These are phyloP conservation scores for Phytopythium aichiense DNA, from an alignment of 352 stramenopile genomes.

Conservation along the genomic window DNA sequence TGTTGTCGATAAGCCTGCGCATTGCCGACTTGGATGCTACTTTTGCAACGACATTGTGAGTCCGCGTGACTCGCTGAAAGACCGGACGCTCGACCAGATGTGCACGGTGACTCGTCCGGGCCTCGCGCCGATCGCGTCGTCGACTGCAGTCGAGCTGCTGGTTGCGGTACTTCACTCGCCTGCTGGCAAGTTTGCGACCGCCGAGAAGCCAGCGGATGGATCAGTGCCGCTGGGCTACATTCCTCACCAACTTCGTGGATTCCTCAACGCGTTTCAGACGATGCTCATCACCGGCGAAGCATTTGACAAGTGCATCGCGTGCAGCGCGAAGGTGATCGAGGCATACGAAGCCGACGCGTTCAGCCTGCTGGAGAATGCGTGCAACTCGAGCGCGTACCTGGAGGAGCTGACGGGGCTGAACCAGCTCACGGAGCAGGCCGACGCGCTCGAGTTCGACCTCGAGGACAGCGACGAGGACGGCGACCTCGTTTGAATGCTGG, in stretches of 20 bases:
- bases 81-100: slow-evolving; percentile 99
- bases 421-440: slow-evolving; percentile 48
- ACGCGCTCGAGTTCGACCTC: slow-evolving; percentile 59
- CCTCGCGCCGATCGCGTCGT: slow-evolving; percentile 89
- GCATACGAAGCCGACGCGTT: slow-evolving; percentile 64
- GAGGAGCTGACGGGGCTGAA: slow-evolving; percentile 78
- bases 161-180: slow-evolving; percentile 95
- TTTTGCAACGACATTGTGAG: slow-evolving; percentile 99
- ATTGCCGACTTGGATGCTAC: slow-evolving; percentile 91
- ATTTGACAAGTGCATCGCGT: slow-evolving; percentile 97
- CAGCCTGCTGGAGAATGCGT: slow-evolving; percentile 52
- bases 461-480: slow-evolving; percentile 68
- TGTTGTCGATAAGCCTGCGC: slow-evolving; percentile 9
- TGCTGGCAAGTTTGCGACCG: slow-evolving; percentile 60
- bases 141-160: slow-evolving; percentile 95
- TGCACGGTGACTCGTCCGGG: slow-evolving; percentile 98
- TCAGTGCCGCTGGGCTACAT: slow-evolving; percentile 77
- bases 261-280: slow-evolving; percentile 89
- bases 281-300: slow-evolving; percentile 83
- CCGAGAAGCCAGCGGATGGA: slow-evolving; percentile 46
- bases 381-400: slow-evolving; percentile 66
- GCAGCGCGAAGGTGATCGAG: slow-evolving; percentile 86
- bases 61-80: slow-evolving; percentile 94
- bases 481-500: slow-evolving; percentile 29
- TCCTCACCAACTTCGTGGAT: slow-evolving; percentile 95